Conservation (phyloP, 345 rosid genomes). For the Syzygium aromaticum region DNA sequence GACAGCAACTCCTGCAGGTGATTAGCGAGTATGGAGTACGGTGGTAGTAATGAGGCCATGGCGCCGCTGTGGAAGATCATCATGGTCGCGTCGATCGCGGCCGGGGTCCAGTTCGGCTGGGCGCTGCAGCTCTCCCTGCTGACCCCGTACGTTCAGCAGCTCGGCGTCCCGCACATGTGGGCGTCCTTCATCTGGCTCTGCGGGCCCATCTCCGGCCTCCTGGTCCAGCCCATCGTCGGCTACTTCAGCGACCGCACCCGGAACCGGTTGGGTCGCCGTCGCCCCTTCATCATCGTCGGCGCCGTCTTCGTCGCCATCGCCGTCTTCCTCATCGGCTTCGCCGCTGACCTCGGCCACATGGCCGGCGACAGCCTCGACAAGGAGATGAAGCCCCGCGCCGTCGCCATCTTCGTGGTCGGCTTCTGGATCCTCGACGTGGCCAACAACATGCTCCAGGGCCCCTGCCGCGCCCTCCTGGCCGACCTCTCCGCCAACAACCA, state of each 20-base stretch:
- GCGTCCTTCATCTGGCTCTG: constrained; percentile 89
- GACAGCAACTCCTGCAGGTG: not conserved
- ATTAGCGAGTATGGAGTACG: not conserved
- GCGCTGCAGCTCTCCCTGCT: constrained; percentile 79
- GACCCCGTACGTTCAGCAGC: constrained; percentile 80
- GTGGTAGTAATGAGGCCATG: not conserved
- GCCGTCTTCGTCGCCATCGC: constrained; percentile 41
- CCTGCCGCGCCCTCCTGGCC: constrained; percentile 81
- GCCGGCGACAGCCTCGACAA: constrained; percentile 34
- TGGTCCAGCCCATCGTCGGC: constrained; percentile 87
- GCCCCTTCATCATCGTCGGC: constrained; percentile 71
- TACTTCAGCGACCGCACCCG: constrained; percentile 73
- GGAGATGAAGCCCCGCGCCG: constrained; percentile 47
- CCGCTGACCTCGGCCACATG: constrained; percentile 64
- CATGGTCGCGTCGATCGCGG: constrained; percentile 66
- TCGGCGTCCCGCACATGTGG: constrained; percentile 86
- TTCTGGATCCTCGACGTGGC: constrained; percentile 93
- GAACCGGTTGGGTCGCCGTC: constrained; percentile 75
- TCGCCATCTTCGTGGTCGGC: constrained; percentile 59
- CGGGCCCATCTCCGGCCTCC: constrained; percentile 82
- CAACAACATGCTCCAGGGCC: constrained; percentile 78
- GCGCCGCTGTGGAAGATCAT: constrained; percentile 33
- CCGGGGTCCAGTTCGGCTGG: constrained; percentile 95
- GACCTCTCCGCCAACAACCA: constrained; percentile 56
- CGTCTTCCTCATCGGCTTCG: constrained; percentile 71